Evolutionary conservation across 2,329 filamentous ascomycete species (phyloP).

Genomic region (Tolypocladium album): DNA sequence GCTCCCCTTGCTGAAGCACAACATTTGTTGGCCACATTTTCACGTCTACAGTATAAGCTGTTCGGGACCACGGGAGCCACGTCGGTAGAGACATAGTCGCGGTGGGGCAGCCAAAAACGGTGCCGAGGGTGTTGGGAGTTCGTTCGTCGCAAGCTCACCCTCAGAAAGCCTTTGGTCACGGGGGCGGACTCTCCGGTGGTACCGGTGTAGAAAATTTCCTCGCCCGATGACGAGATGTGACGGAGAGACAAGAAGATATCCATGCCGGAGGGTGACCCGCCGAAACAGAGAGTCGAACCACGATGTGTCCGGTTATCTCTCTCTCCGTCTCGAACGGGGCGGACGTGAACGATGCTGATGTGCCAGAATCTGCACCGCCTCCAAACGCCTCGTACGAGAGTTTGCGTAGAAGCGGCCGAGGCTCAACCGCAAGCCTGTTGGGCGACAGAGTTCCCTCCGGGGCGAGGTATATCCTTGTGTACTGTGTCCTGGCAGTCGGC

Average conservation of each 20-base stretch:
- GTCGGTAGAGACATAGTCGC: slow-evolving; percentile 48
- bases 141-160: slow-evolving; percentile 44
- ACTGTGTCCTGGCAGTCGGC: slow-evolving; percentile 56
- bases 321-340: slow-evolving; percentile 45
- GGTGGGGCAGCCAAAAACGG: slow-evolving; percentile 29
- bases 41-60: slow-evolving; percentile 49
- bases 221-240: slow-evolving; percentile 40
- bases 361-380: not conserved
- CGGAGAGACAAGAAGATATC: slow-evolving; percentile 54
- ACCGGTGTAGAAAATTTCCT: slow-evolving; percentile 54
- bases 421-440: slow-evolving; percentile 5
- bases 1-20: not conserved
- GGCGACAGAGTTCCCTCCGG: not conserved
- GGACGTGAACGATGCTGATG: not conserved
- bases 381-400: slow-evolving; percentile 33
- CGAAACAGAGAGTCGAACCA: slow-evolving; percentile 54
- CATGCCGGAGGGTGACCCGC: slow-evolving; percentile 43
- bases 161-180: slow-evolving; percentile 54
- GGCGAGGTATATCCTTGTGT: slow-evolving; percentile 48
- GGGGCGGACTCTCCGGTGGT: slow-evolving; percentile 54
- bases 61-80: slow-evolving; percentile 41
- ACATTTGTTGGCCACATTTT: slow-evolving; percentile 58
- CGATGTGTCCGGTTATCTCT: slow-evolving; percentile 59
- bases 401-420: slow-evolving; percentile 17
- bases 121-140: slow-evolving; percentile 30